Base-by-base conservation (phyloP, 441 rosid genomes). In the Syzygium syzygioides region DNA sequence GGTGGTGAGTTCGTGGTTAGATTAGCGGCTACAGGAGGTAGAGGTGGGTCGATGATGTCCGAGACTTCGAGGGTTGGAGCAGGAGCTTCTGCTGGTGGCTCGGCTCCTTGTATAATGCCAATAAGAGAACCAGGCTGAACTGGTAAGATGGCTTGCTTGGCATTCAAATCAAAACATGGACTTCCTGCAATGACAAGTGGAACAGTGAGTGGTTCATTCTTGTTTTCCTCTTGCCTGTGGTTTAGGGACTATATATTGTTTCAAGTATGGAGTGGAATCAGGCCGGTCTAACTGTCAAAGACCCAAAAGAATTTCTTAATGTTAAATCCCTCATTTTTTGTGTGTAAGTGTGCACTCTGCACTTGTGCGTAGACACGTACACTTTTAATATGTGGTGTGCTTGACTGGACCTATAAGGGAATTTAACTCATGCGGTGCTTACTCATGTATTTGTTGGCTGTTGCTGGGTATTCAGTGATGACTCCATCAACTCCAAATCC, bases 401-500 rank as follows among this genome's bases (percentile, higher is more conserved):
- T 76, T 41, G 83, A 41, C 83, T 23, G 83, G 53, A 76, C 52
- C 18, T 41, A 76, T 13, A 23, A 76, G 13, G 52, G 59, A 85
- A 85, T 83, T 62, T 12, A 48, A 60, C 59, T 48, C n/a, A 79
- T 34, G 83, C 14, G 48, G 66, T 34, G 90, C 97, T 95, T 91
- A 96, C 97, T 93, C 76, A 92, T 54, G 88, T 92, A 95, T 93
- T 90, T 93, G 92, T 54, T 88, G 28, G 95, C 94, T 5, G 97
- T 95, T 71, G 88, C 94, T 12, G 98, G 98, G 90, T 87, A 96
- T 62, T 96, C 95, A 0, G 95, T 97, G 86, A 94, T 71, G 88
- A 98, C 86, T 50, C 98, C 99, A 89, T 96, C 95, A 28, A 96
- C 94, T 19, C 88, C 90, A 7, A 90, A 76, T n/a, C 93, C 96